Evolutionary conservation across 768 basidiomycete genomes (phyloP), one percentile per base, ranked within the genome.

Genomic region (Antrodiella citrinella): DNA sequence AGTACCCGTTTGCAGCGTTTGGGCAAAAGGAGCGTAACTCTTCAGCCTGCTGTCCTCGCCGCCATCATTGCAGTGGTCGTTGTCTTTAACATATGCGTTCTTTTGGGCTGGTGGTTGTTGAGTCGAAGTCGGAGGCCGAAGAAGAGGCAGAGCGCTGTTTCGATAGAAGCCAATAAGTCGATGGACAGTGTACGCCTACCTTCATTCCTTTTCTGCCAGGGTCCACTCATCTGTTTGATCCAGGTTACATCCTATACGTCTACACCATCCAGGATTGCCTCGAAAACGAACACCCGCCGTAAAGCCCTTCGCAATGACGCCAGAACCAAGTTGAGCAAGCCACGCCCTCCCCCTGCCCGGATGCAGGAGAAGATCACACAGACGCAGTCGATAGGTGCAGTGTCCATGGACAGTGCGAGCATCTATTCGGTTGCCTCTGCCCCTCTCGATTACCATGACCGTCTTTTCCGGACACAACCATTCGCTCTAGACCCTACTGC

Each of bases 351-450:
- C 15, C 7, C 7, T 7, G 30, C 15, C 30, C 30, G 30, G 7
- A n/a, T n/a, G n/a, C n/a, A n/a, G n/a, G 30, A 35, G 15, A 7
- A 35, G 7, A 15, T 35, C 7, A 35, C 7, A 15, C 15, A 7
- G 15, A 15, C 30, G 30, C 30, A 35, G 30, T 35, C 30, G 30
- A 35, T 35, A 15, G 15, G 30, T 35, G 30, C 30, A 7, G 7
- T 7, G 15, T 64, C 64, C 10, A 38, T 54, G 43, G 63, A 65
- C 48, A 61, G 66, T 2, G 62, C 57, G 10, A 71, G 69, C 38
- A 56, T 69, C 12, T 69, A 72, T 54, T 71, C 71, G 21, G 56
- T 61, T 11, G 64, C 61, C 4, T 72, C 70, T 15, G 69, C 69
- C 2, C 62, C 67, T 12, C 21, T 53, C 18, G 55, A 60, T 51